phyloP scores from a whole-genome alignment of 192 early-diverging fungal genomes.

The Funneliformis geosporum region DNA sequence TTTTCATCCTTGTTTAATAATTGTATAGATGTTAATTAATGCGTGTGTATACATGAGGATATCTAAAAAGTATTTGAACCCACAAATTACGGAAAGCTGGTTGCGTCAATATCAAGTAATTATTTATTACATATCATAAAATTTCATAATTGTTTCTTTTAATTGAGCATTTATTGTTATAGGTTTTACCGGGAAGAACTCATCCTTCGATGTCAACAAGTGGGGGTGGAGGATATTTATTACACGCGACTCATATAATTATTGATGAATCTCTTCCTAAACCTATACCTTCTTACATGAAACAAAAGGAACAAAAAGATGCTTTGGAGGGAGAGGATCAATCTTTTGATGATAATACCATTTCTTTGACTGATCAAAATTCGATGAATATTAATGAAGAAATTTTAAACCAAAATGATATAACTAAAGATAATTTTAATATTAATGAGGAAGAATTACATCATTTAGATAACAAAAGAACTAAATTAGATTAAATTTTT shows the following conservation, averaged over 20 bases:
- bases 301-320: neutral
- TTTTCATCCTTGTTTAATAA: slow-evolving; percentile 28
- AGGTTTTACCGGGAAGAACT: slow-evolving; percentile 74
- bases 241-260: slow-evolving; percentile 64
- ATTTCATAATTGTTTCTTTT: slow-evolving; percentile 3
- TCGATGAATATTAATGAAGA: neutral
- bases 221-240: slow-evolving; percentile 70
- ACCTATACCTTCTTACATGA: slow-evolving; percentile 18
- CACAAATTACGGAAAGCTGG: slow-evolving; percentile 89
- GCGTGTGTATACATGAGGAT: slow-evolving; percentile 67
- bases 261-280: slow-evolving; percentile 14
- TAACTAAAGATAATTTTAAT: neutral
- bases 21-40: slow-evolving; percentile 63
- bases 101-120: slow-evolving; percentile 80
- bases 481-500: neutral
- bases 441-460: neutral
- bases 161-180: neutral
- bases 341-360: neutral
- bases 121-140: neutral
- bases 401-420: neutral
- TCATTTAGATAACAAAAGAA: neutral
- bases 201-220: slow-evolving; percentile 80
- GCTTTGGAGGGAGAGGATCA: neutral
- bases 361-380: neutral
- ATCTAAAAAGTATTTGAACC: slow-evolving; percentile 71